These are phyloP conservation scores for Auricularia cornea DNA, from an alignment of 768 basidiomycete genomes.

Conservation along the genomic window DNA sequence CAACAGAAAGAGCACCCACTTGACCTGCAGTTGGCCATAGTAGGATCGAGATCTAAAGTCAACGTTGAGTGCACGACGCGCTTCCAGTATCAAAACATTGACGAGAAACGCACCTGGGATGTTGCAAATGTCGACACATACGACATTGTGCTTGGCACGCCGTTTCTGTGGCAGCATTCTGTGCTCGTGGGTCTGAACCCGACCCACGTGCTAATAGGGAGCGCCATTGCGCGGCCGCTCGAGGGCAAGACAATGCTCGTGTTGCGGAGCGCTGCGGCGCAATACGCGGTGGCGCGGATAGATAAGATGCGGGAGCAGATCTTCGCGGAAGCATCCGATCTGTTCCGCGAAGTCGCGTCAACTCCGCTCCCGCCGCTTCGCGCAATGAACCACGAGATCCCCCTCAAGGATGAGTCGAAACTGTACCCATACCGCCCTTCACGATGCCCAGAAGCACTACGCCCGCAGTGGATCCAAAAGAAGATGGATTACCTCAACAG, in stretches of 20 bases:
- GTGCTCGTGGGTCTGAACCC: no score
- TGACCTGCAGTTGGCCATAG: no score
- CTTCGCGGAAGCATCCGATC: slow-evolving; percentile 8
- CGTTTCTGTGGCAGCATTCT: not conserved
- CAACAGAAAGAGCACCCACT: no score
- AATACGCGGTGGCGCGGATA: not conserved
- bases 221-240: no score
- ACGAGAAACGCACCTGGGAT: not conserved
- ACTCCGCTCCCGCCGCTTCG: slow-evolving; percentile 6
- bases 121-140: slow-evolving; percentile 2
- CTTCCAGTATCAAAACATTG: no score
- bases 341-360: slow-evolving; percentile 1
- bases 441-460: slow-evolving; percentile 6
- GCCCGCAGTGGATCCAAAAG: not conserved
- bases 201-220: no score
- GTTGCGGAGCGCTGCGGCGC: not conserved
- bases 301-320: slow-evolving; percentile 5
- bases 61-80: no score
- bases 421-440: slow-evolving; percentile 6
- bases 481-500: no score
- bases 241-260: not conserved
- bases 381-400: slow-evolving; percentile 10
- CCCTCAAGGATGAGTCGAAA: slow-evolving; percentile 7
- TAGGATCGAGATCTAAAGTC: no score
- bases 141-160: slow-evolving; percentile 2